These are phyloP conservation scores for Shiraia bambusicola DNA, from an alignment of 2,329 filamentous ascomycete species.

Conservation along the genomic window DNA sequence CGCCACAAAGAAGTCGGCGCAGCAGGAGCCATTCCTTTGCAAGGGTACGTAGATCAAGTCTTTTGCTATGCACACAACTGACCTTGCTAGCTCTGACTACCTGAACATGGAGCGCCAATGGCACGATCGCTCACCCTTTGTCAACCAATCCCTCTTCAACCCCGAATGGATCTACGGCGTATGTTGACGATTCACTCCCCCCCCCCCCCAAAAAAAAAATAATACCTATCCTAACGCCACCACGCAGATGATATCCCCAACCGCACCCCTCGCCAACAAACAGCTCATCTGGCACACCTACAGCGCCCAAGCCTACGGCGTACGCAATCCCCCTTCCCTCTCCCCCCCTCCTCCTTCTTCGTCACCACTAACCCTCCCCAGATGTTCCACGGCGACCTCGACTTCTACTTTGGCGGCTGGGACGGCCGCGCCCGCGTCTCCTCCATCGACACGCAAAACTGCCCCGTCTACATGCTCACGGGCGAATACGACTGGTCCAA, in stretches of 20 bases:
- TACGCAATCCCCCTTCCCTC: conserved; percentile 8
- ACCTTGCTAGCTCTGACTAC: conserved; percentile 39
- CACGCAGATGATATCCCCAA: conserved; percentile 49
- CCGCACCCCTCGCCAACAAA: conserved; percentile 48
- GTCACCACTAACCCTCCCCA: conserved; percentile 1
- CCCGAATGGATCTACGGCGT: conserved; percentile 53
- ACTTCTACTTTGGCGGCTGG: conserved; percentile 56
- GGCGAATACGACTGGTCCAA: conserved; percentile 55
- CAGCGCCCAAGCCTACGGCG: conserved; percentile 52
- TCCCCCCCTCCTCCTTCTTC: neutral
- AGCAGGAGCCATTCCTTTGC: conserved; percentile 50
- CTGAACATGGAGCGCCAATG: conserved; percentile 48
- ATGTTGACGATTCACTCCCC: too few relatives aligned
- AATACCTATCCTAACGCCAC: neutral
- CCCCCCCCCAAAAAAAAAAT: too few relatives aligned
- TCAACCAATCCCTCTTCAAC: conserved; percentile 53
- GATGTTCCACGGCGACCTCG: conserved; percentile 55
- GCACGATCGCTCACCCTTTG: conserved; percentile 50
- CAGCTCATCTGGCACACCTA: conserved; percentile 55
- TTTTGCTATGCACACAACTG: conserved; percentile 21
- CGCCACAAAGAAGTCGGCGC: conserved; percentile 51
- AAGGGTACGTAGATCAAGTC: conserved; percentile 35
- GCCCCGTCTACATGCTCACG: conserved; percentile 55
- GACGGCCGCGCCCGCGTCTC: conserved; percentile 50
- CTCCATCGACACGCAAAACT: conserved; percentile 51